Evolutionary conservation across 1,284 basidiomycete species (phyloP).

Genomic region (Tylopilus sp.): DNA sequence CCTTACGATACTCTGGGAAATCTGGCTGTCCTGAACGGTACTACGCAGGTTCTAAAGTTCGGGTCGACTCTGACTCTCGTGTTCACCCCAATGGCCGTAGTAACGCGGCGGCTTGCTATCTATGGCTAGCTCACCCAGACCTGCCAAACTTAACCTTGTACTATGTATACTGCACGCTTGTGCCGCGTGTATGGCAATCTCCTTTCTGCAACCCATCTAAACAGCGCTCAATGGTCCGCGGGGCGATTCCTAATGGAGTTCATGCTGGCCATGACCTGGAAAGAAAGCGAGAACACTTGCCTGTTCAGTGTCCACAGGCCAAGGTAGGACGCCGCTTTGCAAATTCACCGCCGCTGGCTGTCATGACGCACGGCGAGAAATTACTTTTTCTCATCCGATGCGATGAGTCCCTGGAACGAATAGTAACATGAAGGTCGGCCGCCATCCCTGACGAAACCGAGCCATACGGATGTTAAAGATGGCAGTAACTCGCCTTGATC

Average conservation of each 20-base stretch:
- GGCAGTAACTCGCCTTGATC: neutral
- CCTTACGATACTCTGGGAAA: neutral
- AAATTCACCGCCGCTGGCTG: constrained; percentile 1
- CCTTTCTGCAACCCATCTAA: neutral
- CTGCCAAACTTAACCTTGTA: constrained; percentile 28
- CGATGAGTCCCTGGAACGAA: neutral
- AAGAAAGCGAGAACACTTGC: neutral
- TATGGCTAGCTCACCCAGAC: constrained; percentile 7
- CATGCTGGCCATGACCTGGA: neutral
- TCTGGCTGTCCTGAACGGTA: neutral
- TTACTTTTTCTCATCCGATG: neutral
- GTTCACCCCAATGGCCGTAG: neutral
- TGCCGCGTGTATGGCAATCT: constrained; percentile 1
- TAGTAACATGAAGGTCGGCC: neutral
- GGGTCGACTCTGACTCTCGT: constrained; percentile 10
- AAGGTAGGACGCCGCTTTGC: neutral
- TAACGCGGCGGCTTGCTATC: constrained; percentile 7
- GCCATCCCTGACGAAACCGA: neutral
- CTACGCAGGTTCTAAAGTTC: neutral
- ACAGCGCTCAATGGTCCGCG: neutral
- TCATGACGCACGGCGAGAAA: constrained; percentile 6
- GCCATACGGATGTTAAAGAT: neutral
- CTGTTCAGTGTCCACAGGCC: neutral
- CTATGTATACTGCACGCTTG: neutral
- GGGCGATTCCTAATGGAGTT: neutral